phyloP scores from a whole-genome alignment of 1,284 basidiomycete genomes.

The Ustilago esculenta region DNA sequence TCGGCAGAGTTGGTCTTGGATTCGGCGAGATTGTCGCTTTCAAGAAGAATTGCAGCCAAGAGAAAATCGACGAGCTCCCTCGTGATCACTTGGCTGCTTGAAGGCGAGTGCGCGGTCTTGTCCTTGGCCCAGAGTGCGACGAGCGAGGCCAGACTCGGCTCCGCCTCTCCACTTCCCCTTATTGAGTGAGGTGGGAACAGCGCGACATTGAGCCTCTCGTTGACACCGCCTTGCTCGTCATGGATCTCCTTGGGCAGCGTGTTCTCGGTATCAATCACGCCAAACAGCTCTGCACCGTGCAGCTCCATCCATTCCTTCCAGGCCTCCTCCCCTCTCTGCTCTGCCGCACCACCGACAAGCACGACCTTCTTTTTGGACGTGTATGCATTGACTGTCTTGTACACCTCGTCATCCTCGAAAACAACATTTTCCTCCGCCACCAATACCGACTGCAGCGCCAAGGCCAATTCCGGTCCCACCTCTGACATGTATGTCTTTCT shows the following conservation, averaged over 20 bases:
- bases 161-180: constrained; percentile 22
- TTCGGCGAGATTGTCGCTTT: constrained; percentile 38
- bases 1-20: constrained; percentile 38
- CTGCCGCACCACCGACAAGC: constrained; percentile 24
- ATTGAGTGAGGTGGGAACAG: constrained; percentile 23
- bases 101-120: not conserved
- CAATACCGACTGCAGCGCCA: constrained; percentile 38
- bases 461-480: constrained; percentile 10
- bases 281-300: constrained; percentile 38
- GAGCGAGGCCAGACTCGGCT: constrained; percentile 29
- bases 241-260: constrained; percentile 31
- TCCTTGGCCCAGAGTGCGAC: constrained; percentile 42
- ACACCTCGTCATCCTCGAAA: constrained; percentile 42
- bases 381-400: constrained; percentile 34
- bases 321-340: constrained; percentile 13
- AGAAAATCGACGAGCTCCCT: constrained; percentile 31
- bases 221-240: constrained; percentile 19
- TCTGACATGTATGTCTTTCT: constrained; percentile 7
- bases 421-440: constrained; percentile 29
- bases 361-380: constrained; percentile 36
- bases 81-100: constrained; percentile 4
- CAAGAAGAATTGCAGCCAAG: constrained; percentile 35
- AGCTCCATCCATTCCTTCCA: constrained; percentile 41
- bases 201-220: constrained; percentile 28
- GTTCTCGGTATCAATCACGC: constrained; percentile 36